phyloP scores from a whole-genome alignment of 768 basidiomycete genomes.

The Rhodosporidiobolus sp. region DNA sequence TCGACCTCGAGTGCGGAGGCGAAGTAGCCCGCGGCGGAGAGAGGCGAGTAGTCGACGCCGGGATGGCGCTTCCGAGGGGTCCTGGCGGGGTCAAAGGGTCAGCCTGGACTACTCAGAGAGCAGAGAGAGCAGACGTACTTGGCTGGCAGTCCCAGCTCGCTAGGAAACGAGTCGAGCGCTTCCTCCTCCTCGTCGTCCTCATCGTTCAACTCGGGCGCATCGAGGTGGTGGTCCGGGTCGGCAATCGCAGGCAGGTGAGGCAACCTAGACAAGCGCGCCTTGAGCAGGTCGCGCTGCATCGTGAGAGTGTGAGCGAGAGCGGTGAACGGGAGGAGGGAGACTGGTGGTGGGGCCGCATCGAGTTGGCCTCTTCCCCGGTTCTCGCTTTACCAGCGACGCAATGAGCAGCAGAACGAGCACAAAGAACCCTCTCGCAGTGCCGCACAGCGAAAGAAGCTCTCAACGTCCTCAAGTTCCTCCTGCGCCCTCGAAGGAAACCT shows the following conservation, averaged over 20 bases:
- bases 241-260: constrained; percentile 57
- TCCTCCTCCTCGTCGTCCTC: constrained; percentile 56
- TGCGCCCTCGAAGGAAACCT: too few species aligned
- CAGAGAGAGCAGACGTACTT: constrained; percentile 1
- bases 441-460: too few species aligned
- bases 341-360: neutral
- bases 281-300: constrained; percentile 73
- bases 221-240: constrained; percentile 3
- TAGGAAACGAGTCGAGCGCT: constrained; percentile 50
- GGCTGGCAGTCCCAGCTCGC: neutral
- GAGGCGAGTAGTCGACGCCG: constrained; percentile 59
- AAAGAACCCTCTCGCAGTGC: too few species aligned
- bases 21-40: constrained; percentile 76
- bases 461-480: too few species aligned
- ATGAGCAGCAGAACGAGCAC: too few species aligned
- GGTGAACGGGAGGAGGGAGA: neutral
- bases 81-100: neutral
- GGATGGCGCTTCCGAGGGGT: constrained; percentile 18
- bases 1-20: constrained; percentile 72
- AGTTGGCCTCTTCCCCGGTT: too few species aligned
- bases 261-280: constrained; percentile 70
- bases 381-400: too few species aligned
- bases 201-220: constrained; percentile 33
- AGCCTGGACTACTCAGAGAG: neutral
- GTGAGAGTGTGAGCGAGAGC: constrained; percentile 63